Percentiles rank a stretch among this genome's conserved stretches.
phyloP scores from a whole-genome alignment of 2,329 filamentous ascomycete genomes.

The Xylariaceae sp. region DNA sequence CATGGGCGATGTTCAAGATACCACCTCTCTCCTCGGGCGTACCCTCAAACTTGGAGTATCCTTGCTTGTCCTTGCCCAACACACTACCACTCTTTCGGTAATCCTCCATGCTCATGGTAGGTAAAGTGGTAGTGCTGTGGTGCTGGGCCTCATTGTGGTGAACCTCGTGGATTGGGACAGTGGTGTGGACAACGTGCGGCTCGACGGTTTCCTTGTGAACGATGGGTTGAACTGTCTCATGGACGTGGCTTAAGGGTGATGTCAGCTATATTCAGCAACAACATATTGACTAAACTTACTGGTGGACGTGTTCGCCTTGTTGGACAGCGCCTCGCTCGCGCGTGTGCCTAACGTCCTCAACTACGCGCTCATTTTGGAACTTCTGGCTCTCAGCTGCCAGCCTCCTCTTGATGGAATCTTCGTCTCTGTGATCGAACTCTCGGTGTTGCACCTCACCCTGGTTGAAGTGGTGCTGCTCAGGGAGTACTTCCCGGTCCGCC shows the following conservation, averaged over 20 bases:
- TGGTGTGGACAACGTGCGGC: constrained; percentile 66
- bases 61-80: constrained; percentile 50
- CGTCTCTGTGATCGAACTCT: constrained; percentile 57
- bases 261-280: neutral
- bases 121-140: constrained; percentile 61
- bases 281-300: constrained; percentile 28
- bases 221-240: constrained; percentile 67
- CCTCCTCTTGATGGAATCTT: constrained; percentile 40
- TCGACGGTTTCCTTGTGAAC: constrained; percentile 67
- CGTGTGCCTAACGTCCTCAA: constrained; percentile 46
- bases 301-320: constrained; percentile 60
- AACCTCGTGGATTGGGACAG: constrained; percentile 66
- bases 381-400: constrained; percentile 51
- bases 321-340: constrained; percentile 45
- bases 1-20: constrained; percentile 19
- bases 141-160: constrained; percentile 65
- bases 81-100: constrained; percentile 54
- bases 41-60: constrained; percentile 58
- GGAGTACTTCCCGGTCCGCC: constrained; percentile 31
- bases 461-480: constrained; percentile 61
- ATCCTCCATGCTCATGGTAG: constrained; percentile 60
- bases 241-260: constrained; percentile 42
- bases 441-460: constrained; percentile 56
- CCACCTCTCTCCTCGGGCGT: constrained; percentile 50
- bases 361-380: constrained; percentile 48